Evolutionary conservation across 2,329 filamentous ascomycete species (phyloP).

Genomic region (Trichoderma citrinoviride): DNA sequence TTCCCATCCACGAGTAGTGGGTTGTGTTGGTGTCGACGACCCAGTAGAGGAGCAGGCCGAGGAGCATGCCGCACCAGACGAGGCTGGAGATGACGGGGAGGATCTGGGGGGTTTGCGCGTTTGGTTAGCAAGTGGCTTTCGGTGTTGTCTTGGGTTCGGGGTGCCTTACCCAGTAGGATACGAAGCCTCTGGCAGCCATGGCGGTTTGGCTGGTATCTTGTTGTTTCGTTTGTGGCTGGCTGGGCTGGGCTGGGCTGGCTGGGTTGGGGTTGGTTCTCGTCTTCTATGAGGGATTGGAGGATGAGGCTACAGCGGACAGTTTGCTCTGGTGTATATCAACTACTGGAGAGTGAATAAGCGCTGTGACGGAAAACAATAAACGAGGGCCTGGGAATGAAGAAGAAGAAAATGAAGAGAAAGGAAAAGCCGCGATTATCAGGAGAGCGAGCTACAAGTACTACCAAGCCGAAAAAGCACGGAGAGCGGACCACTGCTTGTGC

Average conservation of each 20-base stretch:
- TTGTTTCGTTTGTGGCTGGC: background rate
- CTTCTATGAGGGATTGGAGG: background rate
- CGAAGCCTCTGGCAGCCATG: constrained; percentile 34
- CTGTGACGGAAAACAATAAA: background rate
- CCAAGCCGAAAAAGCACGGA: background rate
- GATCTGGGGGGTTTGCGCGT: constrained; percentile 49
- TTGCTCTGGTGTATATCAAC: background rate
- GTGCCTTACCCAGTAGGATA: constrained; percentile 42
- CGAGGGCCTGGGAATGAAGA: background rate
- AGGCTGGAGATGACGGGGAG: constrained; percentile 67
- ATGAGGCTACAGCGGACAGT: background rate
- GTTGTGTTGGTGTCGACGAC: constrained; percentile 51
- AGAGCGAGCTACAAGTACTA: constrained; percentile 5
- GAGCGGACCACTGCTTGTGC: background rate
- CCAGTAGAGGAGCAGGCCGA: constrained; percentile 72
- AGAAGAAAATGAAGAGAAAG: background rate
- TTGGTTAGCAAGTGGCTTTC: background rate
- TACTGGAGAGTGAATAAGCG: background rate
- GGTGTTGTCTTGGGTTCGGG: background rate
- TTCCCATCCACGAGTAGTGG: constrained; percentile 60
- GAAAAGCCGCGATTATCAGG: background rate
- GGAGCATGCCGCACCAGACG: constrained; percentile 65
- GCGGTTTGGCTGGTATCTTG: constrained; percentile 10
- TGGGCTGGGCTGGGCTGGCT: background rate
- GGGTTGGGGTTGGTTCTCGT: background rate